Evolutionary conservation across 352 stramenopile species (phyloP).

Genomic region (Pythium coloratum): DNA sequence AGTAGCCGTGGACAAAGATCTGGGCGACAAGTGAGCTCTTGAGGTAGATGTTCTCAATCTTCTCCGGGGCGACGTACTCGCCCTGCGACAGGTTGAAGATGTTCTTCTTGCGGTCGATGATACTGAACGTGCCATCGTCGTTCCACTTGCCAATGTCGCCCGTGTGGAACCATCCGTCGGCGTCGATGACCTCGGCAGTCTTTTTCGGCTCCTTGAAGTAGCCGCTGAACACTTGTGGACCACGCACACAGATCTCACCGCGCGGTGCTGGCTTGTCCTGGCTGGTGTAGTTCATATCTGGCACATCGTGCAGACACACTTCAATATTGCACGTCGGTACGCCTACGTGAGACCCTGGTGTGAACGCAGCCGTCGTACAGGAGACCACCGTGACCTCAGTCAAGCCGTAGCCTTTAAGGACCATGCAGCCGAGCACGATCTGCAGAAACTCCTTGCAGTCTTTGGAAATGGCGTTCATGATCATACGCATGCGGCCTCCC

Average conservation of each 20-base stretch:
- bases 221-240: slow-evolving; percentile 77
- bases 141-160: slow-evolving; percentile 95
- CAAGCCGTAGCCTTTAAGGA: slow-evolving; percentile 94
- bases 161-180: slow-evolving; percentile 93
- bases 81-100: slow-evolving; percentile 91
- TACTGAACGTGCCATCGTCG: slow-evolving; percentile 81
- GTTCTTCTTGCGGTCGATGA: slow-evolving; percentile 90
- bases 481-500: slow-evolving; percentile 82
- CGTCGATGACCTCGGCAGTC: slow-evolving; percentile 88
- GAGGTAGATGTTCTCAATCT: slow-evolving; percentile 94
- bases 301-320: slow-evolving; percentile 91
- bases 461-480: slow-evolving; percentile 89
- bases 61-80: slow-evolving; percentile 95
- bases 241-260: slow-evolving; percentile 54
- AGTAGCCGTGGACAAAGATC: slow-evolving; percentile 95
- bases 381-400: slow-evolving; percentile 91
- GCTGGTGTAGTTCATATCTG: slow-evolving; percentile 94
- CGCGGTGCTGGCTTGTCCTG: slow-evolving; percentile 52
- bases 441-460: slow-evolving; percentile 94
- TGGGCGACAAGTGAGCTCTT: slow-evolving; percentile 90
- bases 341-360: slow-evolving; percentile 88
- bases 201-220: slow-evolving; percentile 94
- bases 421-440: slow-evolving; percentile 83
- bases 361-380: slow-evolving; percentile 47
- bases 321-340: slow-evolving; percentile 77